A percentile compares a stretch with the other conserved stretches of the same genome.
These are phyloP conservation scores for Pinus albicaulis DNA, from an alignment of 75 land plant genomes.

Conservation along the genomic window DNA sequence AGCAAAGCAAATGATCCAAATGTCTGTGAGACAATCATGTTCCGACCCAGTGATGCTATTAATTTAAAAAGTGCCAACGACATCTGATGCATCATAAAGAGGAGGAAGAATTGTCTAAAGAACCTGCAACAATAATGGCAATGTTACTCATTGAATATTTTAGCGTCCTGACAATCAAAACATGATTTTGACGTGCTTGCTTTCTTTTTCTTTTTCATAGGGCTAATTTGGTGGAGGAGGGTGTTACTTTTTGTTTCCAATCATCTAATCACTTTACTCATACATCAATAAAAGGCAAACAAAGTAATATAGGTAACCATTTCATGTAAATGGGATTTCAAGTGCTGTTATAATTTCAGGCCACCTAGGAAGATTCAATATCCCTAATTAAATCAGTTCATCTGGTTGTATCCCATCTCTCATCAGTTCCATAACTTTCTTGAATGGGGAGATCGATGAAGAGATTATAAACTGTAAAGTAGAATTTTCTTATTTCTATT, in stretches of 20 bases:
- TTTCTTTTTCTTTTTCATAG: background rate
- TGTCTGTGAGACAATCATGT: constrained; percentile 31
- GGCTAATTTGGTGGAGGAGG: background rate
- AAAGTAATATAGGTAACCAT: background rate
- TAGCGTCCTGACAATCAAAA: background rate
- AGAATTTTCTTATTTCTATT: background rate
- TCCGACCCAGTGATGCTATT: constrained; percentile 31
- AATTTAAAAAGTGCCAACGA: constrained; percentile 31
- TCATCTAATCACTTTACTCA: background rate
- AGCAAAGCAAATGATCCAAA: constrained; percentile 34
- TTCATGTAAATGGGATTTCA: background rate
- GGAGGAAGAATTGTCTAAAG: constrained; percentile 31
- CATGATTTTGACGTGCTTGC: background rate
- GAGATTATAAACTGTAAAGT: background rate
- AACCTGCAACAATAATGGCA: constrained; percentile 24
- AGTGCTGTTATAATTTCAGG: constrained; percentile 1
- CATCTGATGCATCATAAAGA: constrained; percentile 37
- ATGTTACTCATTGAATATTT: background rate
- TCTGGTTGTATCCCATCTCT: background rate
- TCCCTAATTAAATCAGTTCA: background rate
- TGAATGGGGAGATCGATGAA: background rate
- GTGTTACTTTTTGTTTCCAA: background rate
- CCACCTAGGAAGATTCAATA: background rate
- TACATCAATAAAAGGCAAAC: background rate
- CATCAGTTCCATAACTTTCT: background rate